Conservation (phyloP, 2,329 filamentous ascomycete species). For the Plectosphaerella cucumerina region DNA sequence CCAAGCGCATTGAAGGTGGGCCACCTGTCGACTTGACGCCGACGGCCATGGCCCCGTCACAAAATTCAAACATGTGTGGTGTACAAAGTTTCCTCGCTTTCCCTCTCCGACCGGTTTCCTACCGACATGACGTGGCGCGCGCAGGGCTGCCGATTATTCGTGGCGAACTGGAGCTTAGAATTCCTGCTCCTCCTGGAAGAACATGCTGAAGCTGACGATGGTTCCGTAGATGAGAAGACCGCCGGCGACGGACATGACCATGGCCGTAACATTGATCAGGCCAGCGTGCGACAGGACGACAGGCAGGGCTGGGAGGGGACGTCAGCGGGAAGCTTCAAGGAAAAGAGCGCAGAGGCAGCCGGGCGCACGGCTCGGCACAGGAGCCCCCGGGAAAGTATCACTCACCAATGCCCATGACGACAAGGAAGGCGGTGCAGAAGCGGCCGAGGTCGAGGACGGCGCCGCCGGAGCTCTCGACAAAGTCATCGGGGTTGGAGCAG, state of each 20-base stretch:
- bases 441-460: slow-evolving; percentile 89
- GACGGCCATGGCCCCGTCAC: no score
- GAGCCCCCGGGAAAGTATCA: background rate
- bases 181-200: slow-evolving; percentile 96
- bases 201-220: slow-evolving; percentile 96
- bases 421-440: slow-evolving; percentile 92
- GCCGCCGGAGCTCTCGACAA: slow-evolving; percentile 78
- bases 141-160: no score
- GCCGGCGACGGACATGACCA: slow-evolving; percentile 92
- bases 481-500: slow-evolving; percentile 91
- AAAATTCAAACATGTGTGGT: no score
- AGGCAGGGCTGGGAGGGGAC: slow-evolving; percentile 64
- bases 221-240: slow-evolving; percentile 95
- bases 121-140: no score
- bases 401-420: slow-evolving; percentile 95
- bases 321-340: slow-evolving; percentile 6
- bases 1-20: no score
- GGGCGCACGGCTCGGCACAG: background rate
- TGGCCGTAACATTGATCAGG: slow-evolving; percentile 77
- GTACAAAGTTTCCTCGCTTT: no score
- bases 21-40: no score
- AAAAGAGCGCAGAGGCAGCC: background rate
- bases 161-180: slow-evolving; percentile 54
- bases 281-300: slow-evolving; percentile 82
- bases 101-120: no score